Evolutionary conservation across 768 basidiomycete species (phyloP).

Genomic region (Leccinum truebloodii): DNA sequence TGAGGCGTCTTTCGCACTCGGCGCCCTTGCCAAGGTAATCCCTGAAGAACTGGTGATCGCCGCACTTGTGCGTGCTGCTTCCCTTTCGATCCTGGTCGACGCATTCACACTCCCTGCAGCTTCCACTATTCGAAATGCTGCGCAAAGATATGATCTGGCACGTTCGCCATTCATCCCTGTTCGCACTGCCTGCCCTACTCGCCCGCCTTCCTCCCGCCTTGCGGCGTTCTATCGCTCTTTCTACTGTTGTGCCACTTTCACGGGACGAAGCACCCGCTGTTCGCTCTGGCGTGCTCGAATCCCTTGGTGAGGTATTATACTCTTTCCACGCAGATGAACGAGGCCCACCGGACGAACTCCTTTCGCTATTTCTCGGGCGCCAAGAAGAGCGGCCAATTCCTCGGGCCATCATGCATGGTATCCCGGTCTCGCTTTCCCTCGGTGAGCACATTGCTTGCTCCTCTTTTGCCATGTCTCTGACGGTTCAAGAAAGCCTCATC

Average conservation of each 20-base stretch:
- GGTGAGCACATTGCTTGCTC: conserved; percentile 16
- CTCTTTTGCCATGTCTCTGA: conserved; percentile 7
- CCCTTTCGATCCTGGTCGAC: conserved; percentile 3
- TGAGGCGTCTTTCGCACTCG: conserved; percentile 87
- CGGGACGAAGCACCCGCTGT: conserved; percentile 66
- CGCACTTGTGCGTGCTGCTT: conserved; percentile 52
- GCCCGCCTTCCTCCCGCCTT: conserved; percentile 58
- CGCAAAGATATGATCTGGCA: conserved; percentile 72
- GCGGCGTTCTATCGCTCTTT: conserved; percentile 65
- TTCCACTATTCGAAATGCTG: conserved; percentile 76
- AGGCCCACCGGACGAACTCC: conserved; percentile 73
- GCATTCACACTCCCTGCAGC: conserved; percentile 42
- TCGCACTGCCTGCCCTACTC: conserved; percentile 80
- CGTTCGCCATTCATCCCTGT: conserved; percentile 85
- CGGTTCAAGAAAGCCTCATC: conserved; percentile 17
- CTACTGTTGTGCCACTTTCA: conserved; percentile 62
- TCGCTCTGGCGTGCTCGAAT: conserved; percentile 78
- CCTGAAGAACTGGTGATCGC: conserved; percentile 68
- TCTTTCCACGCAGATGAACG: conserved; percentile 64
- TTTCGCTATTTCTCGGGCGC: conserved; percentile 74
- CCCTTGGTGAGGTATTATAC: conserved; percentile 86
- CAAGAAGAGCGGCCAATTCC: conserved; percentile 44
- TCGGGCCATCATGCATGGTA: conserved; percentile 21
- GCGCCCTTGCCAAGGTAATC: conserved; percentile 84
- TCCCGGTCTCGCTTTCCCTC: conserved; percentile 11